phyloP scores from a whole-genome alignment of 2,329 filamentous ascomycete species.

The Lecanicillium sp. region DNA sequence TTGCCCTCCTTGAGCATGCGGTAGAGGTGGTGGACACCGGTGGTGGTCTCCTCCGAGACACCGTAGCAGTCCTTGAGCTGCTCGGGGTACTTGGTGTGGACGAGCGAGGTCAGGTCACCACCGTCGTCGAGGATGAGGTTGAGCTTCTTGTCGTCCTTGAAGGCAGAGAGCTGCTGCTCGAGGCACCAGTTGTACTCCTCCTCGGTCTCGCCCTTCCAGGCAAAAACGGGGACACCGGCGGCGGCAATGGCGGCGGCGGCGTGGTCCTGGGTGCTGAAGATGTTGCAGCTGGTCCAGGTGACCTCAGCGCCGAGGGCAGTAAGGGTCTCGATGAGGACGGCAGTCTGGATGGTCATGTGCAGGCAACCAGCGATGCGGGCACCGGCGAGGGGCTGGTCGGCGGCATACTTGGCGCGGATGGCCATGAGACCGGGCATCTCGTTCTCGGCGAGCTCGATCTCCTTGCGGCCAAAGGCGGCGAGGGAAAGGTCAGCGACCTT shows the following conservation, averaged over 20 bases:
- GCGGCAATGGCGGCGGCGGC: constrained; percentile 96
- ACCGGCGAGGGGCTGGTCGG: constrained; percentile 88
- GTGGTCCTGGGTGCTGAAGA: constrained; percentile 99
- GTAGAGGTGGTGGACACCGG: constrained; percentile 99
- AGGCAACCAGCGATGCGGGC: constrained; percentile 96
- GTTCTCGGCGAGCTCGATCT: constrained; percentile 96
- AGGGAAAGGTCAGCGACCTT: constrained; percentile 98
- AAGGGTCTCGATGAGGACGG: constrained; percentile 98
- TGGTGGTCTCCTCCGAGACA: constrained; percentile 99
- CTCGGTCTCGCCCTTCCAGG: constrained; percentile 87
- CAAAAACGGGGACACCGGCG: constrained; percentile 77
- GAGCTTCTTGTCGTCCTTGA: constrained; percentile 93
- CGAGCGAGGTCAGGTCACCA: constrained; percentile 91
- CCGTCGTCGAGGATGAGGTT: constrained; percentile 99
- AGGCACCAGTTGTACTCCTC: constrained; percentile 99
- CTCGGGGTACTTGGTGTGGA: constrained; percentile 98
- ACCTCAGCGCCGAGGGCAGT: constrained; percentile 92
- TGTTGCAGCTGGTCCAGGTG: constrained; percentile 99
- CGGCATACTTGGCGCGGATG: constrained; percentile 84
- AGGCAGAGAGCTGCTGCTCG: constrained; percentile 93
- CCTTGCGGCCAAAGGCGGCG: constrained; percentile 96
- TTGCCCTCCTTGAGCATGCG: constrained; percentile 87
- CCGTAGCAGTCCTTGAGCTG: constrained; percentile 97
- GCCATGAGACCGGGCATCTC: constrained; percentile 98
- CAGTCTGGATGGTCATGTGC: constrained; percentile 99